Base-by-base conservation (phyloP, 2,329 filamentous ascomycete genomes). In the Paecilomyces niveus region DNA sequence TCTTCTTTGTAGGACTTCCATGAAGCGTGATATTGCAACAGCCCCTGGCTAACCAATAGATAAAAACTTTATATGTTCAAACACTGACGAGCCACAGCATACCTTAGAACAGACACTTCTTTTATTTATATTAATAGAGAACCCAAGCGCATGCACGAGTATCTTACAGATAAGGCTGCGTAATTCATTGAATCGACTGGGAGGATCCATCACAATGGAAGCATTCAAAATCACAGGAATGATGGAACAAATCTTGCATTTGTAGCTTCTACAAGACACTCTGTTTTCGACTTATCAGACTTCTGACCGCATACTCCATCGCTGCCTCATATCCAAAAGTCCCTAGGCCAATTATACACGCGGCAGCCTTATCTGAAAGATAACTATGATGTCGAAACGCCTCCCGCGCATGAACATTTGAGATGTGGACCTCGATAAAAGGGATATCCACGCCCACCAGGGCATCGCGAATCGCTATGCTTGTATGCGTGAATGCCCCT, bases 371-470 rank as follows among this genome's bases (percentile, higher is more conserved):
- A 70, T 92, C 89, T 64, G 83, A 85, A 63, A 92, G 76, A 67
- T 88, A 91, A 62, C 86, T 90, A 62, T 88, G 85, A 63, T 85
- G 82, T 56, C 89, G 79, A 66, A 84, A 92, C 1, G 78, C 67
- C 75, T 92, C 89, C 8, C 89, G 74, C 31, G 84, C 82, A 71
- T 92, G 88, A 1, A 92, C 83, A 70, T 92, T 92, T 57, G 80
- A 86, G 33, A 92, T 81, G 70, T 92, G 89, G n/a, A 91, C 72
- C 75, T 93, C 89, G 53, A 92, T 78, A 65, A 92, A 92, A 0
- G 89, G 89, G 22, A 91, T 85, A 6, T 78, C 79, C 0, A 90
- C 85, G 3, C 84, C 88, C 0, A 86, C 71, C 26, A 92, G 74
- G 0, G 89, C 89, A 71, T 92, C 89, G n/a, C 89, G 80, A 59